phyloP scores from a whole-genome alignment of 2,329 filamentous ascomycete species.

The Purpureocillium takamizusanense region DNA sequence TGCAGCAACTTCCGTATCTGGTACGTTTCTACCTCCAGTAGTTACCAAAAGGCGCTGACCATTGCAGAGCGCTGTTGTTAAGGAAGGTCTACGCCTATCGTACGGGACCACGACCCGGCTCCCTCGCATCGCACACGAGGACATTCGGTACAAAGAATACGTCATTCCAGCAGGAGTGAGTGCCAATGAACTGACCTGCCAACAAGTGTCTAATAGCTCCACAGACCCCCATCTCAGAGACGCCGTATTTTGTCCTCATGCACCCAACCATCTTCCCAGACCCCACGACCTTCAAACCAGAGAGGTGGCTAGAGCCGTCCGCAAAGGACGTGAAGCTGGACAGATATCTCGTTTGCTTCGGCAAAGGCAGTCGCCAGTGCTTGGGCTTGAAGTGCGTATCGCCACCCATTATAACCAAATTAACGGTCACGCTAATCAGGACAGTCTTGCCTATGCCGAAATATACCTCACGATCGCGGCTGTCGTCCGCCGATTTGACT shows the following conservation, averaged over 20 bases:
- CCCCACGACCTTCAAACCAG: not conserved
- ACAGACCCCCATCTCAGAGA: slow-evolving; percentile 4
- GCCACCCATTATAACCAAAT: not conserved
- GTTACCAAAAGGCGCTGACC: not conserved
- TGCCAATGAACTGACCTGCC: too few species aligned
- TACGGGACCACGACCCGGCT: slow-evolving; percentile 7
- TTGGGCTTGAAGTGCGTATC: slow-evolving; percentile 3
- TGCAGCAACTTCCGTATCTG: slow-evolving; percentile 6
- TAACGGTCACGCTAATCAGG: too few species aligned
- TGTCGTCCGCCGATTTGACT: slow-evolving; percentile 7
- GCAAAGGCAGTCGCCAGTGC: slow-evolving; percentile 5
- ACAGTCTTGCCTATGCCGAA: slow-evolving; percentile 5
- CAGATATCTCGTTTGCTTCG: slow-evolving; percentile 2
- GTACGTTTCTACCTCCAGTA: not conserved
- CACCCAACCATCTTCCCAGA: slow-evolving; percentile 6
- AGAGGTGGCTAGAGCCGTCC: slow-evolving; percentile 2
- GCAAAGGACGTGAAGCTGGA: slow-evolving; percentile 1
- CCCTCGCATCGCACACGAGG: slow-evolving; percentile 4
- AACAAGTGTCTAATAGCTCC: not conserved
- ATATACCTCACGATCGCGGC: slow-evolving; percentile 5
- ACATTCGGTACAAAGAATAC: slow-evolving; percentile 5
- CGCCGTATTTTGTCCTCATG: slow-evolving; percentile 10
- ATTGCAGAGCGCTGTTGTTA: slow-evolving; percentile 4
- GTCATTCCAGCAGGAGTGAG: slow-evolving; percentile 8
- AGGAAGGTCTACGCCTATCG: slow-evolving; percentile 7